These are phyloP conservation scores for Populus deltoides DNA, from an alignment of 345 rosid species.

Conservation along the genomic window DNA sequence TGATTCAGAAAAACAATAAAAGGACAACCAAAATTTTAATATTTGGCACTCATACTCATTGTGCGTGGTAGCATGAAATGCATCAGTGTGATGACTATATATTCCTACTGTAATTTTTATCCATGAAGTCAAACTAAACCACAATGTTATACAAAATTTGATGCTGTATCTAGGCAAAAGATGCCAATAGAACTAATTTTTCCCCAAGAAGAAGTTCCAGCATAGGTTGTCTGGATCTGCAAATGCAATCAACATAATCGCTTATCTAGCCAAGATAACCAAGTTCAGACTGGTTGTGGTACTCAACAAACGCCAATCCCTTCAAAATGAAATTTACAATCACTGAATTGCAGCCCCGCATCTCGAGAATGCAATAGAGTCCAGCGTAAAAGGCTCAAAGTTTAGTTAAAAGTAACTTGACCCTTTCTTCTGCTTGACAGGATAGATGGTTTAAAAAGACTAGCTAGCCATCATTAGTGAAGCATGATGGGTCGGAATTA, in stretches of 20 bases:
- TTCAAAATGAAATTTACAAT: background rate
- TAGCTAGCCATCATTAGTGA: background rate
- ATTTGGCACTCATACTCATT: background rate
- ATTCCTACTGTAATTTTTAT: background rate
- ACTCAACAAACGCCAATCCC: background rate
- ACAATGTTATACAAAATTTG: background rate
- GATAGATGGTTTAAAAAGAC: background rate
- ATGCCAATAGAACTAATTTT: background rate
- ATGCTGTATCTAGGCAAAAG: background rate
- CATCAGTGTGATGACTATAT: background rate
- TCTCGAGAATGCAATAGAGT: background rate
- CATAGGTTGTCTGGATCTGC: background rate
- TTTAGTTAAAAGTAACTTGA: background rate
- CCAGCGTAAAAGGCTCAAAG: background rate
- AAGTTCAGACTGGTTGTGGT: background rate
- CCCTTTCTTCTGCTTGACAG: background rate
- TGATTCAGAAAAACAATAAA: slow-evolving; percentile 26
- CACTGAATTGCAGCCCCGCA: background rate
- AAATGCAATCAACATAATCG: background rate
- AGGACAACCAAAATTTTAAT: background rate
- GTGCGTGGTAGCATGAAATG: background rate
- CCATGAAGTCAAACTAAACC: background rate
- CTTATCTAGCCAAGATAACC: background rate
- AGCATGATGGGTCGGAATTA: background rate
- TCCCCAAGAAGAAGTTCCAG: background rate